Evolutionary conservation across 1,284 basidiomycete species (phyloP).

Genomic region (Cerioporus squamosus): DNA sequence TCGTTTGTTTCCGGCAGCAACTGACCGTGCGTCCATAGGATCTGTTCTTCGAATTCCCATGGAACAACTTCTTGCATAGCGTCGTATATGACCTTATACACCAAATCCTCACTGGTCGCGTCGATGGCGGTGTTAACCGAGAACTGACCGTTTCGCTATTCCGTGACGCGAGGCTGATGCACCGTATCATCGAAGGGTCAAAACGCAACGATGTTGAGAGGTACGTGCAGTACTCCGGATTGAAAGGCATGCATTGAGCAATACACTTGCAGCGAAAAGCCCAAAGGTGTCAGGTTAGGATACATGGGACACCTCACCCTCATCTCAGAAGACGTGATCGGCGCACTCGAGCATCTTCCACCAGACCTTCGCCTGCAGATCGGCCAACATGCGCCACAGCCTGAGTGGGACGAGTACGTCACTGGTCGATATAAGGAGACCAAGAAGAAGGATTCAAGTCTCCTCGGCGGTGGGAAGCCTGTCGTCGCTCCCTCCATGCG

Average conservation of each 20-base stretch:
- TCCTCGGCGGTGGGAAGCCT: constrained; percentile 86
- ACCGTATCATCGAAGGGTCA: constrained; percentile 86
- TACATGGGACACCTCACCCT: constrained; percentile 98
- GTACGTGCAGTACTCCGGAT: constrained; percentile 44
- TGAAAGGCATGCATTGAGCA: not conserved
- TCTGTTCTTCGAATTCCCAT: constrained; percentile 94
- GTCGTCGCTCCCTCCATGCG: constrained; percentile 48
- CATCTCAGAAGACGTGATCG: constrained; percentile 90
- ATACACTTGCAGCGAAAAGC: constrained; percentile 50
- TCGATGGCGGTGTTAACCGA: constrained; percentile 79
- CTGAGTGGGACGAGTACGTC: constrained; percentile 90
- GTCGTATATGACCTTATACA: constrained; percentile 97
- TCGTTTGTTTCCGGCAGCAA: not conserved
- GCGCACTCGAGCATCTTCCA: constrained; percentile 85
- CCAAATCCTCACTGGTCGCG: constrained; percentile 89
- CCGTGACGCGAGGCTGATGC: constrained; percentile 77
- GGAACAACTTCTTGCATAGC: constrained; percentile 98
- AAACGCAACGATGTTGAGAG: constrained; percentile 74
- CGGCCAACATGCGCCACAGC: constrained; percentile 69
- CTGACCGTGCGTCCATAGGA: constrained; percentile 52
- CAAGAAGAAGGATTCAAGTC: constrained; percentile 78
- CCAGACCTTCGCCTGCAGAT: constrained; percentile 74
- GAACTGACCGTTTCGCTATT: constrained; percentile 85
- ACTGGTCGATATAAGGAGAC: constrained; percentile 83
- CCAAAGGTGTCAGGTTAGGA: constrained; percentile 79